Evolutionary conservation across 495 filamentous ascomycete species (phyloP).

Genomic region (Lophium mytilinum): DNA sequence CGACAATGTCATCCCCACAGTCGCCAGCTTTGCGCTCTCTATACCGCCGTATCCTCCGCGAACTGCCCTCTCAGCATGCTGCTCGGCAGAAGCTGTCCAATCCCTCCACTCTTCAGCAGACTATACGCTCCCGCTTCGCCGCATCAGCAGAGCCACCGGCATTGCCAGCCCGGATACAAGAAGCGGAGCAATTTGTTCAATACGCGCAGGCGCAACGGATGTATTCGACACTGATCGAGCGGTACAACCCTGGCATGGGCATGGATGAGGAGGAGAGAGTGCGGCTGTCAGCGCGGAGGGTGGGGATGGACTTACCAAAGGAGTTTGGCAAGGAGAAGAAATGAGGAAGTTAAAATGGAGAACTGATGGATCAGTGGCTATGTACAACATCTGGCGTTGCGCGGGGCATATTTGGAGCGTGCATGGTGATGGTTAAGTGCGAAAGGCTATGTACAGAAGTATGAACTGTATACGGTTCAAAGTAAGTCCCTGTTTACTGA

Average conservation of each 20-base stretch:
- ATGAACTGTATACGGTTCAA: too few species aligned
- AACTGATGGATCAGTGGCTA: too few species aligned
- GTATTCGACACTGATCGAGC: slow-evolving; percentile 71
- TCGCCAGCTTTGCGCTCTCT: slow-evolving; percentile 56
- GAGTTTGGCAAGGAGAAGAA: slow-evolving; percentile 12
- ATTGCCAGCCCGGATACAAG: slow-evolving; percentile 36
- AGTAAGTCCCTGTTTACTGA: too few species aligned
- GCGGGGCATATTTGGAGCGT: too few species aligned
- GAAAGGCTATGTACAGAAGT: too few species aligned
- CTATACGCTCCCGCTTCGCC: slow-evolving; percentile 40
- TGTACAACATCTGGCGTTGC: too few species aligned
- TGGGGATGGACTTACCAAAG: slow-evolving; percentile 79
- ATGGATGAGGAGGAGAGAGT: slow-evolving; percentile 82
- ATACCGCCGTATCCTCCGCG: slow-evolving; percentile 85
- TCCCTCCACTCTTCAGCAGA: slow-evolving; percentile 40
- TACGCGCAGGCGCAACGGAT: slow-evolving; percentile 76
- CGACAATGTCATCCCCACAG: slow-evolving; percentile 12
- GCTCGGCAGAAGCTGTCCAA: slow-evolving; percentile 37
- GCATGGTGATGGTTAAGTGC: too few species aligned
- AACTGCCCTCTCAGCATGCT: slow-evolving; percentile 56
- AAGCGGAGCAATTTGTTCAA: slow-evolving; percentile 66
- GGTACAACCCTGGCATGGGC: slow-evolving; percentile 85
- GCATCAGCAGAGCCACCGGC: slow-evolving; percentile 18
- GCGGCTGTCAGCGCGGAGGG: slow-evolving; percentile 71
- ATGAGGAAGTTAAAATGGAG: not conserved